Percentiles rank a stretch among this genome's conserved stretches.
phyloP scores from a whole-genome alignment of 164 flowering plant genomes.

The Piper longum region DNA sequence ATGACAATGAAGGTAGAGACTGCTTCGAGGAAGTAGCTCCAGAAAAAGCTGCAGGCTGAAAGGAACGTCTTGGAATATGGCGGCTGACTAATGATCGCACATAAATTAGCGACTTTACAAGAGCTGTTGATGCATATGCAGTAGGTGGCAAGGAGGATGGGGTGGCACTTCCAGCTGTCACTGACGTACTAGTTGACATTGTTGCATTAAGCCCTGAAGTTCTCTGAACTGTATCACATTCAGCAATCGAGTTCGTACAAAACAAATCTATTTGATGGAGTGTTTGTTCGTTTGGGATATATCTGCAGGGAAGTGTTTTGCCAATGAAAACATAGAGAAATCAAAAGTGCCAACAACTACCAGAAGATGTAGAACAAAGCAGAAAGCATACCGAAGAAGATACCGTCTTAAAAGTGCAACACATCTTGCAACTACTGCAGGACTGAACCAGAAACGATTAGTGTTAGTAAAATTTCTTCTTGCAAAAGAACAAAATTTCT shows the following conservation, averaged over 20 bases:
- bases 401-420: slow-evolving; percentile 79
- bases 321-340: neutral
- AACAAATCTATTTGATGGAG: slow-evolving; percentile 72
- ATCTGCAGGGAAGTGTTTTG: slow-evolving; percentile 33
- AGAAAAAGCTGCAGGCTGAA: slow-evolving; percentile 75
- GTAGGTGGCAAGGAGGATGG: slow-evolving; percentile 48
- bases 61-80: slow-evolving; percentile 63
- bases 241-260: slow-evolving; percentile 64
- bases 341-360: neutral
- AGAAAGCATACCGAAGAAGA: slow-evolving; percentile 56
- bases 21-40: slow-evolving; percentile 67
- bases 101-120: slow-evolving; percentile 78
- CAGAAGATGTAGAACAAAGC: neutral
- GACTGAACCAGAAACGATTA: slow-evolving; percentile 35
- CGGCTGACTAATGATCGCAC: slow-evolving; percentile 75
- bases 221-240: slow-evolving; percentile 48
- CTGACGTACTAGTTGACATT: slow-evolving; percentile 37
- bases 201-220: slow-evolving; percentile 48
- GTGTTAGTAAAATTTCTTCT: neutral
- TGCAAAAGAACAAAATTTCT: neutral
- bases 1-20: slow-evolving; percentile 71
- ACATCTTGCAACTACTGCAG: slow-evolving; percentile 87
- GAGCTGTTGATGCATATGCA: slow-evolving; percentile 63
- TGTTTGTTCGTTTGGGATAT: slow-evolving; percentile 83
- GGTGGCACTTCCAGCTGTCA: slow-evolving; percentile 26